Percentiles rank a stretch among this genome's conserved stretches.
These are phyloP conservation scores for Suhomyces vadensis DNA, from an alignment of 805 yeast species.

Conservation along the genomic window DNA sequence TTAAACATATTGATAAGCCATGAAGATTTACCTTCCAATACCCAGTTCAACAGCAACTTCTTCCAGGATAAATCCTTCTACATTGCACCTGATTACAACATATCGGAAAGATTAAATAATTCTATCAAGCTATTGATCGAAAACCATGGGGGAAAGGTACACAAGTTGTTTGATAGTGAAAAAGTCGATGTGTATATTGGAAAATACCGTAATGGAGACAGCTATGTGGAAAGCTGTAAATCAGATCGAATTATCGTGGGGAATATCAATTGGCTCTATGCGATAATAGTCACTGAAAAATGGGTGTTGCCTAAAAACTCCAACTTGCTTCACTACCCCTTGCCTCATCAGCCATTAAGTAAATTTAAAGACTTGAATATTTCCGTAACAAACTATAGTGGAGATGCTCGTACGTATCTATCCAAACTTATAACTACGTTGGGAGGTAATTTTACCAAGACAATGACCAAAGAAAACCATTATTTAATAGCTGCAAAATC, in stretches of 20 bases:
- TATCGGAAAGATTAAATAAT: constrained; percentile 45
- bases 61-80: constrained; percentile 49
- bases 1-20: constrained; percentile 9
- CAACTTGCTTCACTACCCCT: constrained; percentile 71
- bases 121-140: constrained; percentile 48
- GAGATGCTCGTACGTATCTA: constrained; percentile 77
- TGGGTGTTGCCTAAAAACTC: constrained; percentile 57
- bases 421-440: constrained; percentile 59
- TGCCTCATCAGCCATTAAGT: constrained; percentile 50
- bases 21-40: constrained; percentile 13
- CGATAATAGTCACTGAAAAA: constrained; percentile 54
- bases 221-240: constrained; percentile 48
- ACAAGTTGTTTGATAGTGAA: constrained; percentile 18
- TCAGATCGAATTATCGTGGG: constrained; percentile 52
- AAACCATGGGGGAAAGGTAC: constrained; percentile 56
- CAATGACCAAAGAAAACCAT: constrained; percentile 64
- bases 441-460: constrained; percentile 77
- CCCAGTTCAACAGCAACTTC: constrained; percentile 22
- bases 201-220: constrained; percentile 57
- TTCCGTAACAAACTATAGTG: constrained; percentile 78
- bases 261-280: constrained; percentile 73
- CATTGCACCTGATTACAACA: constrained; percentile 54
- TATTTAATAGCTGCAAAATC: constrained; percentile 69
- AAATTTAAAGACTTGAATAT: constrained; percentile 57
- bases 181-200: constrained; percentile 55